Percentiles rank a stretch among this genome's conserved stretches.
These are phyloP conservation scores for Mycena chlorophos DNA, from an alignment of 768 basidiomycete genomes.

Conservation along the genomic window DNA sequence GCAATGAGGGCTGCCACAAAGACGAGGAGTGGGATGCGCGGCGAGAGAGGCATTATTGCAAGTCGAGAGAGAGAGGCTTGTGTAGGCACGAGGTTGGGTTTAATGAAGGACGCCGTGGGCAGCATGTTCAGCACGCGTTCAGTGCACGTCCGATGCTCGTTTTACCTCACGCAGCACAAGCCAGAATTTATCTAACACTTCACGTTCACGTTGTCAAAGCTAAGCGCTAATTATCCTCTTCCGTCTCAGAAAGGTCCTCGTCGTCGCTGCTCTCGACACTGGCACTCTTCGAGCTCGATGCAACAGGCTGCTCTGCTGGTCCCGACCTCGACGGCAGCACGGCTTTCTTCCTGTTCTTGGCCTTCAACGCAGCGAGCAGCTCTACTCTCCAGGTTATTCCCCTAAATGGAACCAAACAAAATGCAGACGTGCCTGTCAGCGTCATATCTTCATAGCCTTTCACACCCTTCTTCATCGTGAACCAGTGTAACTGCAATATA, in stretches of 20 bases:
- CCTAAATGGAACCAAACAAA: conserved; percentile 2
- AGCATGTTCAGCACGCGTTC: conserved; percentile 16
- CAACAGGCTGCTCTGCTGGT: not conserved
- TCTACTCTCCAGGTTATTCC: conserved; percentile 62
- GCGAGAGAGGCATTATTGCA: conserved; percentile 9
- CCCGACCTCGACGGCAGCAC: not conserved
- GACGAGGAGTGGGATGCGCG: conserved; percentile 10
- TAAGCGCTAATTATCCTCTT: not conserved
- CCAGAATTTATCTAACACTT: conserved; percentile 3
- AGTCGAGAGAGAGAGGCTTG: not conserved
- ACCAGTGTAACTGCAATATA: conserved; percentile 75
- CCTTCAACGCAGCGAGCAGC: conserved; percentile 64
- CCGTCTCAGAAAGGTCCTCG: not conserved
- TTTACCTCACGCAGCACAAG: conserved; percentile 17
- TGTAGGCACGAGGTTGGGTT: conserved; percentile 2
- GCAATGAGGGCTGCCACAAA: conserved; percentile 14
- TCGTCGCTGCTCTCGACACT: not conserved
- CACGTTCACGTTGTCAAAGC: conserved; percentile 15
- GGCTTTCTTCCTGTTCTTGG: conserved; percentile 1
- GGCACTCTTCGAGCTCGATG: not conserved
- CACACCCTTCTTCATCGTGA: conserved; percentile 74
- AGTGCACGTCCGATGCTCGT: conserved; percentile 8
- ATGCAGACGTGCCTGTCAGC: conserved; percentile 56
- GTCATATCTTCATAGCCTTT: conserved; percentile 81
- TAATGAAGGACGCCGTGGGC: not conserved